Evolutionary conservation across 441 rosid species (phyloP), one percentile per base, ranked within the genome.

Genomic region (Adansonia rubrostipa): DNA sequence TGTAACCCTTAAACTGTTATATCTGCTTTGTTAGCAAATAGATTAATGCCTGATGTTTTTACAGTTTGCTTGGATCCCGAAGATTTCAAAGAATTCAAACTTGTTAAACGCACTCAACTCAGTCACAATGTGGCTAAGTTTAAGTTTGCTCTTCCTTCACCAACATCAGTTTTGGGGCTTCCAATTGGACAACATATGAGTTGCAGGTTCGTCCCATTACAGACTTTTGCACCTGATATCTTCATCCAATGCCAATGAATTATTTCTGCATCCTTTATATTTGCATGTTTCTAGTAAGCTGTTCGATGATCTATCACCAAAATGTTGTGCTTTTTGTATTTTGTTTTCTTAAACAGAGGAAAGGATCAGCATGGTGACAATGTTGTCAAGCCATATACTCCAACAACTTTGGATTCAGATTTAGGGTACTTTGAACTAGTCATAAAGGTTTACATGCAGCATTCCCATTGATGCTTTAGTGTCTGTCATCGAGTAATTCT

Each of bases 171-270:
- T 19, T 84, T 95, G 88, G 98, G 98, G 71, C 97, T 95, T 71
- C 99, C 99, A 6, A 93, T 95, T 86, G 98, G 99, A 71, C 97
- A 93, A 47, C 98, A 95, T 75, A 89, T 95, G 78, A 95, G 97
- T 78, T 95, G 99, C 99, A 95, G 90, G 98, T 92, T 77, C 17
- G 24, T 48, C 48, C 71, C 65, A 20, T 74, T 51, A 71, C 56
- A 48, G 33, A 8, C 13, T 69, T 17, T 11, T 17, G 11, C 74
- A 22, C 4, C 28, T n/a, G 17, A 6, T 22, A 47, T 76, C 71
- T 58, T 70, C 58, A 19, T 13, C 14, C n/a, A 62, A 75, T 65
- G 73, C 47, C 7, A 57, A 33, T 68, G 20, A 53, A 15, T 45
- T n/a, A 6, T 67, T 53, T 64, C 36, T 61, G 51, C 48, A 13